A percentile compares a stretch with the other conserved stretches of the same genome.
Conservation (phyloP, 768 basidiomycete species). For the Clavaria fumosa region DNA sequence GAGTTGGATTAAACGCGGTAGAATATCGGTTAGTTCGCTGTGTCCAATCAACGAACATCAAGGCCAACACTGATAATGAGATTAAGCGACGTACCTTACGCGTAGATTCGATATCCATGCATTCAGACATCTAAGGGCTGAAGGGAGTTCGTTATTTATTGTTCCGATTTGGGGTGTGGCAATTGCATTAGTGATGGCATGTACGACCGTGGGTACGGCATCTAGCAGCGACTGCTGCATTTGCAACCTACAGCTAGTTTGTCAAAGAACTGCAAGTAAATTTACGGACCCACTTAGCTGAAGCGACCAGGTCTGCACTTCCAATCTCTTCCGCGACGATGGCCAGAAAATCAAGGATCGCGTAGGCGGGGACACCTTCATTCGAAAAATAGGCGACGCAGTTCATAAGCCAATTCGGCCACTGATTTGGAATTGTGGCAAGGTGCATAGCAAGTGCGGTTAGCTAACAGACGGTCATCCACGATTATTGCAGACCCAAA, state of each 20-base stretch:
- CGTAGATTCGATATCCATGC: slow-evolving; percentile 68
- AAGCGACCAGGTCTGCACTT: slow-evolving; percentile 56
- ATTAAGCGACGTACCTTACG: slow-evolving; percentile 34
- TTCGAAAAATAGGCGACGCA: slow-evolving; percentile 47
- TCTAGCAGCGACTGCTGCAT: slow-evolving; percentile 52
- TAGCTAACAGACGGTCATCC: slow-evolving; percentile 27
- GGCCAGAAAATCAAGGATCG: slow-evolving; percentile 58
- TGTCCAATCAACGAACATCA: slow-evolving; percentile 1
- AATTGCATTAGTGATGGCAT: slow-evolving; percentile 48
- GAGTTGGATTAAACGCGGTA: slow-evolving; percentile 47
- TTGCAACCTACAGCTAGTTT: slow-evolving; percentile 29
- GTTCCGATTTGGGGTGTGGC: slow-evolving; percentile 19
- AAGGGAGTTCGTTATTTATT: slow-evolving; percentile 35
- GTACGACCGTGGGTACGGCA: slow-evolving; percentile 55
- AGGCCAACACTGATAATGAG: background rate
- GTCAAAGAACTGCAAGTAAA: background rate
- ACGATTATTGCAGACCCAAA: slow-evolving; percentile 5
- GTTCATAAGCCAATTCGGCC: slow-evolving; percentile 66
- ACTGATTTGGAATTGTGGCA: slow-evolving; percentile 37
- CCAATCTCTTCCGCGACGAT: slow-evolving; percentile 77
- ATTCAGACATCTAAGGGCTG: slow-evolving; percentile 67
- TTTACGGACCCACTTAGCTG: slow-evolving; percentile 44
- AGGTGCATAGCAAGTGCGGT: slow-evolving; percentile 61
- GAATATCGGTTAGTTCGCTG: slow-evolving; percentile 57
- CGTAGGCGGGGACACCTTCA: slow-evolving; percentile 40